These are phyloP conservation scores for Amanita inopinata DNA, from an alignment of 768 basidiomycete species.

Conservation along the genomic window DNA sequence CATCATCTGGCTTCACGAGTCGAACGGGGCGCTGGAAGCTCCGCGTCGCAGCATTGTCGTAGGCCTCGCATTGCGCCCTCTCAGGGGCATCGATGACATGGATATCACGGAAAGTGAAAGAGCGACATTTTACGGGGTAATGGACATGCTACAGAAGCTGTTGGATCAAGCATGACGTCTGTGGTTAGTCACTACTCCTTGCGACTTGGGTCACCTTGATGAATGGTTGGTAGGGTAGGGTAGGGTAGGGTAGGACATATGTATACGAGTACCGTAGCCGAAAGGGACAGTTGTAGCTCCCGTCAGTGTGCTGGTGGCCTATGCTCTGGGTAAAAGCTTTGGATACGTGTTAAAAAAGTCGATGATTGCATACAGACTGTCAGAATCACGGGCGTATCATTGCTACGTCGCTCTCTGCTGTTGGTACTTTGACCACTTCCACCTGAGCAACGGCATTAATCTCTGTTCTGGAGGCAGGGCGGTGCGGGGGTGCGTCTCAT, in stretches of 20 bases:
- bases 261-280: background rate
- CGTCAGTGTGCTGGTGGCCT: background rate
- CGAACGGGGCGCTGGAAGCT: slow-evolving; percentile 28
- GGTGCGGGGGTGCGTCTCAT: slow-evolving; percentile 73
- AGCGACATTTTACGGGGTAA: slow-evolving; percentile 37
- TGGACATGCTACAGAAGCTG: slow-evolving; percentile 33
- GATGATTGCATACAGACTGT: background rate
- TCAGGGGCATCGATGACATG: slow-evolving; percentile 7
- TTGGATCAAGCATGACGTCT: slow-evolving; percentile 17
- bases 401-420: slow-evolving; percentile 29
- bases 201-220: too few relatives aligned
- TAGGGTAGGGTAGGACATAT: too few relatives aligned
- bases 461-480: slow-evolving; percentile 46
- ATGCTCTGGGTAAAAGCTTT: too few relatives aligned
- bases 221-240: too few relatives aligned
- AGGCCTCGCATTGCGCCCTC: slow-evolving; percentile 53
- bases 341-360: too few relatives aligned
- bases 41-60: slow-evolving; percentile 58
- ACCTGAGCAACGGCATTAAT: slow-evolving; percentile 42
- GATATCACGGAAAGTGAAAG: slow-evolving; percentile 30
- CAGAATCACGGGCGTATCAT: background rate
- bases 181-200: too few relatives aligned
- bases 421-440: slow-evolving; percentile 55
- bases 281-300: background rate
- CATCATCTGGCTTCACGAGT: slow-evolving; percentile 57